Evolutionary conservation across 2,329 filamentous ascomycete genomes (phyloP).

Genomic region (Monosporascus cannonballus): DNA sequence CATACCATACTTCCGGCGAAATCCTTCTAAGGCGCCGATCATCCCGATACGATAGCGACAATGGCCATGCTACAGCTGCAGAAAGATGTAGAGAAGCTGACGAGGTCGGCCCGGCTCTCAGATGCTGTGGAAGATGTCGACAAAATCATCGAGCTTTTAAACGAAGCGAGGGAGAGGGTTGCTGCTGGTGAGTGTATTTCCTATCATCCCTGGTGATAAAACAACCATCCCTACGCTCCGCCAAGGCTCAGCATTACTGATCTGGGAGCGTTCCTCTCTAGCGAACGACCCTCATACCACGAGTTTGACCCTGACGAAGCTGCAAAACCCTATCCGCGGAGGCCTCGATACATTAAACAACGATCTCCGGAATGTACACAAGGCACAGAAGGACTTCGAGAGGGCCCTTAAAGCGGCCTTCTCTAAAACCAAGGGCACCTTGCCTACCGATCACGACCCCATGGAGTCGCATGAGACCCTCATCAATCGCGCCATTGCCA

Average conservation of each 20-base stretch:
- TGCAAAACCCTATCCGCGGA: conserved; percentile 79
- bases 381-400: conserved; percentile 74
- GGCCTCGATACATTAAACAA: conserved; percentile 75
- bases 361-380: conserved; percentile 76
- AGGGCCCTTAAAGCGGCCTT: conserved; percentile 80
- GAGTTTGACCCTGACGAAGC: conserved; percentile 69
- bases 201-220: not conserved
- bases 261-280: conserved; percentile 6
- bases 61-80: conserved; percentile 53
- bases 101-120: conserved; percentile 61
- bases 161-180: conserved; percentile 66
- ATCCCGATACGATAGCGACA: conserved; percentile 12
- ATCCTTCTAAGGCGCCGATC: too few species aligned
- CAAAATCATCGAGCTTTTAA: conserved; percentile 71
- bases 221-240: not conserved
- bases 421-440: conserved; percentile 61
- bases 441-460: conserved; percentile 74
- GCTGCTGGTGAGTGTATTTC: conserved; percentile 51
- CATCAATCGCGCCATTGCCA: conserved; percentile 89
- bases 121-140: conserved; percentile 76
- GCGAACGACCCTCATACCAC: conserved; percentile 61
- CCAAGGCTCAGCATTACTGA: conserved; percentile 4
- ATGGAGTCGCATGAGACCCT: conserved; percentile 69
- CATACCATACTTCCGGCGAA: not conserved
- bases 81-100: conserved; percentile 68